Conservation (phyloP, 2,329 filamentous ascomycete genomes). For the Samsoniella hepiali region DNA sequence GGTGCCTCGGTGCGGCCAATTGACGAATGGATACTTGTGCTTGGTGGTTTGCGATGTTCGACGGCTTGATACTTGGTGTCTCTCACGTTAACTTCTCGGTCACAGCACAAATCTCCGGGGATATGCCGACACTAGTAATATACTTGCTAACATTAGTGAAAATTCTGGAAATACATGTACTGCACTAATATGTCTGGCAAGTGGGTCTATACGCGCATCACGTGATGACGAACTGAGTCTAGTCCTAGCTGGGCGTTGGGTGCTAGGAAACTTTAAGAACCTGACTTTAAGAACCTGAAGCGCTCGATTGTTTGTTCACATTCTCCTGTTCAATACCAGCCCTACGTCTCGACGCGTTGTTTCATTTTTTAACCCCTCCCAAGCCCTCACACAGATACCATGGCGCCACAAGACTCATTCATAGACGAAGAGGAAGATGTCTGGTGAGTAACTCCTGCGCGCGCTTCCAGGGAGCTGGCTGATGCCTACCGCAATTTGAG, state of each 20-base stretch:
- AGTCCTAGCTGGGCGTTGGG: conserved; percentile 7
- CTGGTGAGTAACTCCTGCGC: conserved; percentile 49
- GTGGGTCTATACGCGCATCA: conserved; percentile 14
- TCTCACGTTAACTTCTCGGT: conserved; percentile 8
- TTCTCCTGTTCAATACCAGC: conserved; percentile 24
- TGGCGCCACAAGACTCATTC: conserved; percentile 68
- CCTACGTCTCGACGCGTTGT: conserved; percentile 23
- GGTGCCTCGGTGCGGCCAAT: conserved; percentile 42
- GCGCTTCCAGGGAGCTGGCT: background rate
- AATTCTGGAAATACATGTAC: background rate
- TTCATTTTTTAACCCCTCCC: conserved; percentile 21
- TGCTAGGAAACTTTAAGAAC: conserved; percentile 11
- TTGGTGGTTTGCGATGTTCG: conserved; percentile 25
- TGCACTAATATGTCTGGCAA: conserved; percentile 20
- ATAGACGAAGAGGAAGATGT: conserved; percentile 70
- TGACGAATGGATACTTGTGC: conserved; percentile 33
- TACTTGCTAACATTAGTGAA: conserved; percentile 20
- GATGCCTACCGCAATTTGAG: conserved; percentile 11
- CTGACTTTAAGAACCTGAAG: conserved; percentile 13
- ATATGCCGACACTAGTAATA: conserved; percentile 28
- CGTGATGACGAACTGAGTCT: conserved; percentile 16
- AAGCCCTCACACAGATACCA: conserved; percentile 34
- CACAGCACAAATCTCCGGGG: conserved; percentile 25
- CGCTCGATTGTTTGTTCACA: conserved; percentile 14
- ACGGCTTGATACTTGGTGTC: conserved; percentile 20